phyloP scores from a whole-genome alignment of 1,139 yeast genomes.

The Geotrichum fermentans region DNA sequence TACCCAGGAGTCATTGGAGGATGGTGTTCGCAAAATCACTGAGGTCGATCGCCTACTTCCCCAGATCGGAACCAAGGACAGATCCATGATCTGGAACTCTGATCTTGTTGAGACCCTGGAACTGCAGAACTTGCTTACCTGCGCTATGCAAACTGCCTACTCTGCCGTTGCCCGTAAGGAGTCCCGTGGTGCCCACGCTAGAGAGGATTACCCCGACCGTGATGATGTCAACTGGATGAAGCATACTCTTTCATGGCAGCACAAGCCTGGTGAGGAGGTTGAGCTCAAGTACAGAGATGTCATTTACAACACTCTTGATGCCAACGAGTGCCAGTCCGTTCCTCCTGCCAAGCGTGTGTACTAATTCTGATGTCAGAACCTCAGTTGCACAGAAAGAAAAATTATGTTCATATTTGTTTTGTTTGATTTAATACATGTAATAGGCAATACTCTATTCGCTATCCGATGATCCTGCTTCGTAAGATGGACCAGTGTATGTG shows the following conservation, averaged over 20 bases:
- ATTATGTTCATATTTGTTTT: slow-evolving; percentile 5
- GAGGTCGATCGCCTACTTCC: slow-evolving; percentile 70
- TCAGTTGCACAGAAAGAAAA: slow-evolving; percentile 2
- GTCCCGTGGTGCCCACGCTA: slow-evolving; percentile 99
- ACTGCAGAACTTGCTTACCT: slow-evolving; percentile 91
- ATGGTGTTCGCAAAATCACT: slow-evolving; percentile 78
- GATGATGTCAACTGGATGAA: slow-evolving; percentile 97
- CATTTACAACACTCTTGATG: slow-evolving; percentile 78
- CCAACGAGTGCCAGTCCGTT: slow-evolving; percentile 86
- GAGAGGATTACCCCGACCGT: slow-evolving; percentile 95
- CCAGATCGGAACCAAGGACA: slow-evolving; percentile 80
- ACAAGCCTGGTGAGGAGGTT: slow-evolving; percentile 63
- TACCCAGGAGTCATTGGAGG: slow-evolving; percentile 85
- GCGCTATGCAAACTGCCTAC: slow-evolving; percentile 93
- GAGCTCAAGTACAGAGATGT: slow-evolving; percentile 83
- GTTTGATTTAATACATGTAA: slow-evolving; percentile 2
- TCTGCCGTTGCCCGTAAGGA: slow-evolving; percentile 95
- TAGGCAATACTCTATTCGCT: slow-evolving; percentile 3
- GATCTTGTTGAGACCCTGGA: slow-evolving; percentile 95
- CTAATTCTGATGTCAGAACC: slow-evolving; percentile 36
- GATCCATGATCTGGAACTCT: slow-evolving; percentile 98
- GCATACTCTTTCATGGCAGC: slow-evolving; percentile 93
- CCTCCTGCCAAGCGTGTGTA: slow-evolving; percentile 97
- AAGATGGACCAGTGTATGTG: not conserved
- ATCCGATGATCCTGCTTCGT: slow-evolving; percentile 5